phyloP scores from a whole-genome alignment of 805 yeast genomes.

The Groenewaldozyma tartarivorans region DNA sequence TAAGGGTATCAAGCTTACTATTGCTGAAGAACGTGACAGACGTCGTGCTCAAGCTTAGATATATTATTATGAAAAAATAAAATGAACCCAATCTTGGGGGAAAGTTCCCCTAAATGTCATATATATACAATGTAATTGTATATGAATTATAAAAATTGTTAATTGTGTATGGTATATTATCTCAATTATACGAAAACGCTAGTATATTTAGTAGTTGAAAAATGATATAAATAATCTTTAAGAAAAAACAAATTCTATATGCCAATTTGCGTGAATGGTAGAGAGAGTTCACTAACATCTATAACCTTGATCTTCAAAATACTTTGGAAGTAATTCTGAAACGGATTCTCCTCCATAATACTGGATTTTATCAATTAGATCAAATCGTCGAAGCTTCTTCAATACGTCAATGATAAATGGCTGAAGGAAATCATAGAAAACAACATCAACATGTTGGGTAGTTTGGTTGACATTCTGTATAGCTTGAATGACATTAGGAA shows the following conservation, averaged over 20 bases:
- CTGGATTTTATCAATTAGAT: slow-evolving; percentile 8
- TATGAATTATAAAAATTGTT: too few relatives aligned
- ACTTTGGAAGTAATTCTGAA: slow-evolving; percentile 24
- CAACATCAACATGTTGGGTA: slow-evolving; percentile 46
- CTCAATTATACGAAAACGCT: too few relatives aligned
- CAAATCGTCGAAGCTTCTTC: slow-evolving; percentile 20
- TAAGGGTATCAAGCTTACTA: slow-evolving; percentile 94
- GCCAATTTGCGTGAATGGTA: not conserved
- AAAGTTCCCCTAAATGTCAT: too few relatives aligned
- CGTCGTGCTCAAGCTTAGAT: slow-evolving; percentile 68
- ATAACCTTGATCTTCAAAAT: too few relatives aligned
- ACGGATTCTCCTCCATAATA: slow-evolving; percentile 22
- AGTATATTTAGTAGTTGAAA: too few relatives aligned
- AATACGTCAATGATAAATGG: slow-evolving; percentile 41
- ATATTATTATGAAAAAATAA: too few relatives aligned
- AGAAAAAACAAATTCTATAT: not conserved
- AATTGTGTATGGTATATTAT: too few relatives aligned
- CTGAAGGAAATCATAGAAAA: slow-evolving; percentile 70
- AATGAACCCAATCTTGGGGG: too few relatives aligned
- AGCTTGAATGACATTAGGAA: slow-evolving; percentile 75
- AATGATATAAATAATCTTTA: slow-evolving; percentile 1
- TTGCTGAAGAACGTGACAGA: slow-evolving; percentile 97
- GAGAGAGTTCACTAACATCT: too few relatives aligned
- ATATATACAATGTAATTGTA: too few relatives aligned
- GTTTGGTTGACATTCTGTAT: slow-evolving; percentile 21